These are phyloP conservation scores for Mycena leptocephala DNA, from an alignment of 768 basidiomycete genomes.

Conservation along the genomic window DNA sequence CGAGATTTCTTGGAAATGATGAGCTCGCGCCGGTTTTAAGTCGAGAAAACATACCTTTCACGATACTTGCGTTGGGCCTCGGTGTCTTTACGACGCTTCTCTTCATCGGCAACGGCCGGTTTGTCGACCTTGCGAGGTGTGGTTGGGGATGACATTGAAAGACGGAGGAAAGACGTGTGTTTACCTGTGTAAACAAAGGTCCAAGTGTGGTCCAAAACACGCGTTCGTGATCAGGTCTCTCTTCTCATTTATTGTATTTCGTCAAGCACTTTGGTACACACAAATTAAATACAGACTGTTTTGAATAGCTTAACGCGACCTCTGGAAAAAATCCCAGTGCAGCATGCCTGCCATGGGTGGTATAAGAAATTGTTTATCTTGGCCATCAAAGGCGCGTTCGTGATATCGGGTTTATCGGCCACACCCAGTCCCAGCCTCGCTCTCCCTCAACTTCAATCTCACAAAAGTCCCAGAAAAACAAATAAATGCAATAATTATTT, in stretches of 20 bases:
- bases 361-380: neutral
- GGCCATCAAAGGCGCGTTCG: neutral
- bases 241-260: neutral
- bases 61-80: neutral
- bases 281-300: neutral
- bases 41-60: neutral
- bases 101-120: neutral
- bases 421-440: neutral
- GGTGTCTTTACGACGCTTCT: neutral
- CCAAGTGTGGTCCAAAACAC: neutral
- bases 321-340: neutral
- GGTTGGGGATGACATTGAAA: neutral
- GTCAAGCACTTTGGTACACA: neutral
- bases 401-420: slow-evolving; percentile 4
- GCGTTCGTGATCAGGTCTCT: neutral
- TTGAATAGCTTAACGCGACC: neutral
- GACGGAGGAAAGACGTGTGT: neutral
- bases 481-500: neutral
- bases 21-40: neutral
- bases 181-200: neutral
- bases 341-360: neutral
- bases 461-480: neutral
- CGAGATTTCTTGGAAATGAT: neutral
- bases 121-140: neutral
- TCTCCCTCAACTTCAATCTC: neutral